Evolutionary conservation across 805 yeast genomes (phyloP).

Genomic region (Wickerhamiella hasegawae): DNA sequence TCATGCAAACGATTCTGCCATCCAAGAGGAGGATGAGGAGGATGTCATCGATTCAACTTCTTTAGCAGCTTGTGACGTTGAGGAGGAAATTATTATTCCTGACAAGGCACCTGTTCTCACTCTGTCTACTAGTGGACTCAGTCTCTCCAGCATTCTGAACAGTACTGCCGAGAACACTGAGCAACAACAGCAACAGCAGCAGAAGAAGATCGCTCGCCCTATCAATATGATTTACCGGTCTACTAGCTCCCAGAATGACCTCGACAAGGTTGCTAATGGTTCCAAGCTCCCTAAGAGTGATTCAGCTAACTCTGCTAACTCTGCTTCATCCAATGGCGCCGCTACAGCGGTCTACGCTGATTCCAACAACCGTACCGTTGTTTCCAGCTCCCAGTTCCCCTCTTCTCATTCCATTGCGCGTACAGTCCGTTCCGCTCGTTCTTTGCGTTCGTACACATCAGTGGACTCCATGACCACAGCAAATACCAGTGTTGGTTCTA

Average conservation of each 20-base stretch:
- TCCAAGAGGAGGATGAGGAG: too few species aligned
- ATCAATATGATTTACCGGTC: not conserved
- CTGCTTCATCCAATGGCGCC: not conserved
- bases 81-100: too few species aligned
- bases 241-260: not conserved
- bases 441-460: not conserved
- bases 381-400: slow-evolving; percentile 1
- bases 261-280: not conserved
- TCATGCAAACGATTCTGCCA: too few species aligned
- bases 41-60: not conserved
- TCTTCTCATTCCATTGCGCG: not conserved
- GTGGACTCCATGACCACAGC: slow-evolving; percentile 5
- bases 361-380: slow-evolving; percentile 5
- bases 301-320: not conserved
- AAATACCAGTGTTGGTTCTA: slow-evolving; percentile 7
- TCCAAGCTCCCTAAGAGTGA: not conserved
- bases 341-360: slow-evolving; percentile 5
- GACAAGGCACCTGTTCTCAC: too few species aligned
- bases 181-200: too few species aligned
- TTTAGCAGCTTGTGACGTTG: not conserved
- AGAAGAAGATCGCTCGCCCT: too few species aligned
- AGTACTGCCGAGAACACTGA: too few species aligned
- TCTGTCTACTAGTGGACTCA: too few species aligned
- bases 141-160: too few species aligned
- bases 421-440: not conserved